A percentile compares a stretch with the other conserved stretches of the same genome.
Evolutionary conservation across 805 yeast genomes (phyloP).

Genomic region (Yamadazyma nakazawae): DNA sequence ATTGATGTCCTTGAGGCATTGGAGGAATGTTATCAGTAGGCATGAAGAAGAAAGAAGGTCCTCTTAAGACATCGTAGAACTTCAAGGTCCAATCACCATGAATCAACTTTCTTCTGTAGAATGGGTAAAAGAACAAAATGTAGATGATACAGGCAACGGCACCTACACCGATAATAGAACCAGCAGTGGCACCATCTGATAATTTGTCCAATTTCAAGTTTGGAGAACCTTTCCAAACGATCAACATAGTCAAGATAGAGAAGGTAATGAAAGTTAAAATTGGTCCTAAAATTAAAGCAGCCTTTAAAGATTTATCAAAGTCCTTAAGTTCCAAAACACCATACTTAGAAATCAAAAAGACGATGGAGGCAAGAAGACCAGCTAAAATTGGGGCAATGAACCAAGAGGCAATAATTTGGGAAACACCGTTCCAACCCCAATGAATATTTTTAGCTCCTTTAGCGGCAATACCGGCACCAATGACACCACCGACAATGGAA

Average conservation of each 20-base stretch:
- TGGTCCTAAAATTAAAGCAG: conserved; percentile 59
- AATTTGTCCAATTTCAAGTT: conserved; percentile 54
- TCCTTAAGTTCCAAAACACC: conserved; percentile 58
- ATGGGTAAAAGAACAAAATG: conserved; percentile 56
- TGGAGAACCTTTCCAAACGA: conserved; percentile 82
- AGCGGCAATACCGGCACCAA: conserved; percentile 74
- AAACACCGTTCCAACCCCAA: conserved; percentile 78
- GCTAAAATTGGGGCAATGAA: conserved; percentile 72
- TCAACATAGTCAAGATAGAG: conserved; percentile 66
- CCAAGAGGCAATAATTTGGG: conserved; percentile 78
- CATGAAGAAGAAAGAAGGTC: conserved; percentile 55
- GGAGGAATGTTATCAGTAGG: conserved; percentile 62
- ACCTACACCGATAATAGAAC: conserved; percentile 64
- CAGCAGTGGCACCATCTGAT: conserved; percentile 50
- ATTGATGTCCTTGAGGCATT: conserved; percentile 53
- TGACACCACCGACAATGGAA: conserved; percentile 71
- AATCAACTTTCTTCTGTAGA: conserved; percentile 56
- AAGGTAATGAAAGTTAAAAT: conserved; percentile 57
- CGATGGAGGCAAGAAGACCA: conserved; percentile 56
- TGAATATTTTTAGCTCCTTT: conserved; percentile 55
- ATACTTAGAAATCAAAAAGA: conserved; percentile 59
- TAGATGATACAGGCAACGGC: conserved; percentile 52
- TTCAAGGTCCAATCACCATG: conserved; percentile 64
- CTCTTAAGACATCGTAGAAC: conserved; percentile 53
- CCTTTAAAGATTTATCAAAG: conserved; percentile 39